Evolutionary conservation across 331 rosid genomes (phyloP), one percentile per base, ranked within the genome.

Genomic region (Stylosanthes scabra): DNA sequence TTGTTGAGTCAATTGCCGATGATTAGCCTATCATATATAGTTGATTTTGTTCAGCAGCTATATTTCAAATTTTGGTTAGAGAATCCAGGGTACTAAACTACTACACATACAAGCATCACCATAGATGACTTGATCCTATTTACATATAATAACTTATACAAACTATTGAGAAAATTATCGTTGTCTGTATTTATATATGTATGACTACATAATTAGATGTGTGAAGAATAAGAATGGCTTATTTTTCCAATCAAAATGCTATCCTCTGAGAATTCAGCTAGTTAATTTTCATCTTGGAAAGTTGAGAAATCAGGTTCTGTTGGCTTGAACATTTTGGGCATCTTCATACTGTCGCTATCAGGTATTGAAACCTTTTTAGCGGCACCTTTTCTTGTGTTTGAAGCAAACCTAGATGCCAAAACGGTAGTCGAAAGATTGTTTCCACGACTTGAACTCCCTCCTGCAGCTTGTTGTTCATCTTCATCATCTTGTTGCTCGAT

Each of bases 291-390:
- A 4, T 52, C 83, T 2, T 52, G 75, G 64, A 74, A 86, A 46
- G 71, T 46, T n/a, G 88, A 89, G 86, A 94, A 94, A 77, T 89
- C 97, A 64, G 95, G 95, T 42, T 89, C 96, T 9, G 89, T 80
- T 9, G 98, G 97, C 89, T 94, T 94, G 51, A 94, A 91, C 83
- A 94, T 50, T 86, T 91, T 91, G 42, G 98, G 98, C 91, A 94
- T 89, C 63, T 63, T 88, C 47, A 91, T 82, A 86, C 88, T 89
- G 5, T 50, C 49, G 49, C 73, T 62, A 55, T 86, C 96, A 44
- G 89, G 87, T 4, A 76, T 62, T 6, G 64, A 9, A 1, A 78
- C 57, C 27, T 86, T 89, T 8, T 73, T 80, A 63, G 13, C 0
- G 12, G 37, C 66, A 15, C 91, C 94, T 79, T 72, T 89, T 77